Conservation (phyloP, 495 filamentous ascomycete genomes). For the Sphaerosporella brunnea region DNA sequence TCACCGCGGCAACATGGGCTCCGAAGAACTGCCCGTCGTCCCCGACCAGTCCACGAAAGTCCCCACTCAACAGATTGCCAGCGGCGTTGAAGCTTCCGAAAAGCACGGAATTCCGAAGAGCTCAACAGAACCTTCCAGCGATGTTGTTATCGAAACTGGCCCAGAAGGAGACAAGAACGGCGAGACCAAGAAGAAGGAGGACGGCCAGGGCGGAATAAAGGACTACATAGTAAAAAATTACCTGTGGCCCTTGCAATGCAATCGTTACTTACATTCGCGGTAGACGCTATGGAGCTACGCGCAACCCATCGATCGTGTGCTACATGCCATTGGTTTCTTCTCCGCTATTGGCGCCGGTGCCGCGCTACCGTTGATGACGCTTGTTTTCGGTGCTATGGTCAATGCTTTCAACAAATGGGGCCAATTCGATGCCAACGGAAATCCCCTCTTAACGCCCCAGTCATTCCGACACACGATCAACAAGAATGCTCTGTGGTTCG, state of each 20-base stretch:
- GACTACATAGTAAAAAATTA: constrained; percentile 1
- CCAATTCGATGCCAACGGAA: constrained; percentile 7
- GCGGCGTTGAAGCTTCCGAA: background rate
- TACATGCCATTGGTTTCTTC: constrained; percentile 14
- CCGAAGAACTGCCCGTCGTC: background rate
- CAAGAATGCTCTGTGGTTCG: constrained; percentile 33
- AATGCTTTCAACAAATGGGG: constrained; percentile 23
- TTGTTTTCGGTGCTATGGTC: constrained; percentile 24
- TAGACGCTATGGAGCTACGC: constrained; percentile 7
- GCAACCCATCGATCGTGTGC: constrained; percentile 9
- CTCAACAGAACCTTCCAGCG: background rate
- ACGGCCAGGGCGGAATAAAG: background rate
- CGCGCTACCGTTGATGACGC: constrained; percentile 26
- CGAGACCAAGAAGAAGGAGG: no score
- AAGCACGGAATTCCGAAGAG: background rate
- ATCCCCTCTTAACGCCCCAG: background rate
- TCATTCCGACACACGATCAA: constrained; percentile 13
- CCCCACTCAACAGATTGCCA: background rate
- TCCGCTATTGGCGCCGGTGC: constrained; percentile 13
- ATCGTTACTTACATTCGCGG: background rate
- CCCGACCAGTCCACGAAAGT: background rate
- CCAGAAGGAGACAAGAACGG: constrained; percentile 3
- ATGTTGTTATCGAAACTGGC: background rate
- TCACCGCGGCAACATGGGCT: background rate
- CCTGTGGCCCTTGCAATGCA: background rate